Base-by-base conservation (phyloP, 139 green algal species). In the Haematococcus lacustris region DNA sequence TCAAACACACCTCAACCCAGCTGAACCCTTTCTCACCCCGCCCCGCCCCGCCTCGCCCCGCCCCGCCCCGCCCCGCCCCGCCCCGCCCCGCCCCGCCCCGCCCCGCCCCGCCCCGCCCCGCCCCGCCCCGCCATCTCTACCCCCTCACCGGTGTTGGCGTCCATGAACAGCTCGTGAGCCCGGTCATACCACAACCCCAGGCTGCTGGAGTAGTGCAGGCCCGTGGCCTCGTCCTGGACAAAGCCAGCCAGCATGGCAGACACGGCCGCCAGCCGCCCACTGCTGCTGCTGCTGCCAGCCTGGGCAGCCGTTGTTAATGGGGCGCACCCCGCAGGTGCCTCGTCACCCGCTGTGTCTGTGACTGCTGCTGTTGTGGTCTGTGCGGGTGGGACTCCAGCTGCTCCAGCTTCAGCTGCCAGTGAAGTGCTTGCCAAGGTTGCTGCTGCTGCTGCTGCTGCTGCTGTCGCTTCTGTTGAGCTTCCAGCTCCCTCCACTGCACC, bases 181-280 rank as follows among this genome's bases (percentile, higher is more conserved):
- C 37, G 63, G 35, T 50, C 21, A 35, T 69, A 69, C 73, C 73
- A 79, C 43, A 79, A 26, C 13, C 74, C 68, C 47, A 66, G 73
- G 43, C 26, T 50, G 0, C 59, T 33, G 3, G 60, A 53, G 40
- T 71, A 65, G 67, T 74, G 71, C 60, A 79, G 28, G 26, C 67
- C 57, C 30, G 43, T 59, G 9, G 17, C 47, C 3, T 7, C 4
- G 37, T 69, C 63, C 37, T 37, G 37, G 21, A 32, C 63, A 69
- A 69, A 69, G 6, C 63, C 63, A 33, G 21, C 5, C 53, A 32
- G 23, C 9, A 69, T 30, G 13, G 53, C 9, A 21, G 23, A 64
- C 26, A 21, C 17, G 9, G 26, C 53, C 53, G 23, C 13, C 13
- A 35, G 53, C 53, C 53, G 53, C 21, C 53, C 53, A 30, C 53